These are phyloP conservation scores for Candida pini DNA, from an alignment of 805 yeast species.

Conservation along the genomic window DNA sequence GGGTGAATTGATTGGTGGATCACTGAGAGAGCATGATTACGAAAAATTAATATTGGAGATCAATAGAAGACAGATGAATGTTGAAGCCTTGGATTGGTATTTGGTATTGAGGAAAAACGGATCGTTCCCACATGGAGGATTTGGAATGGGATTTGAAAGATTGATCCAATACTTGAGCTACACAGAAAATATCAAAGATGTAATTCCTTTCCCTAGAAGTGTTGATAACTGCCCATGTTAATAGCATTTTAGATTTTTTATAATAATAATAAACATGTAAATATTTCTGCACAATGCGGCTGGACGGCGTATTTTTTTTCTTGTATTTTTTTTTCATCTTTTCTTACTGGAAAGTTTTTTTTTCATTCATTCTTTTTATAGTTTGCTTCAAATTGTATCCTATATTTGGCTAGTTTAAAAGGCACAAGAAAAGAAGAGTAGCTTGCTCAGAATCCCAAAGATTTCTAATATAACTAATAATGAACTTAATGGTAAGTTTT, in stretches of 20 bases:
- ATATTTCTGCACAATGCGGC: neutral
- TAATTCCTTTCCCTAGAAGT: slow-evolving; percentile 80
- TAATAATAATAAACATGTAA: neutral
- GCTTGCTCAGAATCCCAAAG: neutral
- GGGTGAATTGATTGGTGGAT: slow-evolving; percentile 95
- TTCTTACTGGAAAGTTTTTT: neutral
- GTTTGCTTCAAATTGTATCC: neutral
- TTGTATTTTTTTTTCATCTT: neutral
- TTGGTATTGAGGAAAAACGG: slow-evolving; percentile 69
- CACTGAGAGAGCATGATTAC: slow-evolving; percentile 74
- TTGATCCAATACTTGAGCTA: slow-evolving; percentile 67
- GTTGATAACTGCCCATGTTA: slow-evolving; percentile 47
- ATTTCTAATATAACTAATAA: neutral
- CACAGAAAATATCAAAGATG: slow-evolving; percentile 77
- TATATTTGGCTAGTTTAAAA: neutral
- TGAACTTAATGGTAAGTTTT: slow-evolving; percentile 3
- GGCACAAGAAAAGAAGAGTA: too few relatives aligned
- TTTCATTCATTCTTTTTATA: neutral
- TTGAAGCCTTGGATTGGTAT: slow-evolving; percentile 72
- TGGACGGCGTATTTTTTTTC: neutral
- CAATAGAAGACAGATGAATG: slow-evolving; percentile 48
- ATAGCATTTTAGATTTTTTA: too few relatives aligned
- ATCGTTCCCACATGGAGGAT: slow-evolving; percentile 92
- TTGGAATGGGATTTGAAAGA: slow-evolving; percentile 92
- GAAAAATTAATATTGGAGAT: slow-evolving; percentile 45